phyloP scores from a whole-genome alignment of 1,284 basidiomycete species.

The Fomes fomentarius region DNA sequence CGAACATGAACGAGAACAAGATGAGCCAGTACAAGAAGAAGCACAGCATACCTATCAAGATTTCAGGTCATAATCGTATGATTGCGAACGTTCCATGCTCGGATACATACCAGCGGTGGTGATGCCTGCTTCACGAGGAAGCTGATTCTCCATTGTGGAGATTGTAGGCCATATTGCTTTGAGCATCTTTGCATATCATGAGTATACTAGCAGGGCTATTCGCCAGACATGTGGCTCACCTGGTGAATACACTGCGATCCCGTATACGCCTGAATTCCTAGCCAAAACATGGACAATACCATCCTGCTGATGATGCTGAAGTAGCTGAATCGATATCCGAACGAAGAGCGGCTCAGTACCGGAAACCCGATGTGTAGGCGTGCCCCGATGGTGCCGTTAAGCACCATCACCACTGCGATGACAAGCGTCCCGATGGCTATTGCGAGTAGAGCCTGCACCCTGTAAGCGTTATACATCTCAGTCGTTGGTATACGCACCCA shows the following conservation, averaged over 20 bases:
- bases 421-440: constrained; percentile 65
- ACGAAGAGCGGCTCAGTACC: constrained; percentile 74
- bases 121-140: constrained; percentile 61
- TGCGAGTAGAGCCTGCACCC: constrained; percentile 63
- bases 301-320: constrained; percentile 77
- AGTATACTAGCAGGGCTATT: not conserved
- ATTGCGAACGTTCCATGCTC: no score
- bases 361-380: constrained; percentile 73
- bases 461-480: constrained; percentile 21
- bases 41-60: constrained; percentile 59
- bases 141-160: constrained; percentile 61
- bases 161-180: constrained; percentile 81
- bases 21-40: constrained; percentile 82
- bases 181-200: constrained; percentile 53
- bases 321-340: constrained; percentile 81
- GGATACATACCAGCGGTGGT: constrained; percentile 49
- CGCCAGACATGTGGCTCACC: no score
- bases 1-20: constrained; percentile 71
- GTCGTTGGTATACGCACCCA: not conserved
- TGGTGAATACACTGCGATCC: constrained; percentile 70
- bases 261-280: constrained; percentile 60
- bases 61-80: no score
- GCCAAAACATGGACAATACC: constrained; percentile 79
- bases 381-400: constrained; percentile 76
- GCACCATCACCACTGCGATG: constrained; percentile 58